phyloP scores from a whole-genome alignment of 352 stramenopile genomes.

The Phytophthora melonis region DNA sequence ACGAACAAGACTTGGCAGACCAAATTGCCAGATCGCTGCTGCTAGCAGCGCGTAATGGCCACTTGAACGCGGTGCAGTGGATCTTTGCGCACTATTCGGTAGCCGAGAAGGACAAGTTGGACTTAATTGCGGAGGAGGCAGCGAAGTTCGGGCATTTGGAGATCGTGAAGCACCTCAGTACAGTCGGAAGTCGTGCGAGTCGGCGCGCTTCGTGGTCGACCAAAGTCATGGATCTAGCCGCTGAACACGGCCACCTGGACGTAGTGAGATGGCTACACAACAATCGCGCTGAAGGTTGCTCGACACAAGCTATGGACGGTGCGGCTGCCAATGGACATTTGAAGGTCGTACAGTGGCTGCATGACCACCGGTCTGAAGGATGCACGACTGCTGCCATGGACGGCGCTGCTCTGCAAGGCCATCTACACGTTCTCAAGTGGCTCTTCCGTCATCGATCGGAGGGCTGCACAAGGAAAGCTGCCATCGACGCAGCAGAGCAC shows the following conservation, averaged over 20 bases:
- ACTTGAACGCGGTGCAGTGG: too few relatives aligned
- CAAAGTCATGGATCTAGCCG: not conserved
- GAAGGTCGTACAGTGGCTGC: not conserved
- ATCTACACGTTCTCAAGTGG: not conserved
- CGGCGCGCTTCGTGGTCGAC: not conserved
- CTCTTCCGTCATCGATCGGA: not conserved
- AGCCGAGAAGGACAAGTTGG: too few relatives aligned
- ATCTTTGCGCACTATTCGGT: too few relatives aligned
- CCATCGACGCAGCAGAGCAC: not conserved
- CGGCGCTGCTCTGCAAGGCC: conserved; percentile 10
- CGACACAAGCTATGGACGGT: conserved; percentile 1
- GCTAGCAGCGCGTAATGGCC: too few relatives aligned
- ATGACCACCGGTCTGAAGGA: not conserved
- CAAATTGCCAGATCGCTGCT: too few relatives aligned
- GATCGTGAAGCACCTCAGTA: too few relatives aligned
- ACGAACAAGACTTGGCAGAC: too few relatives aligned
- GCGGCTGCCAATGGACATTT: conserved; percentile 1
- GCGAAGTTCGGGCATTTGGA: too few relatives aligned
- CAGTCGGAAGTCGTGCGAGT: too few relatives aligned
- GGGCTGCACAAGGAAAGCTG: not conserved
- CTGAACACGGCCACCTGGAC: not conserved
- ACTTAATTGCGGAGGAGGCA: too few relatives aligned
- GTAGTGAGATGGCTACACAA: conserved; percentile 1
- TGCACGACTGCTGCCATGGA: conserved; percentile 12
- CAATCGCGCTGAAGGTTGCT: not conserved